A percentile compares a stretch with the other conserved stretches of the same genome.
Conservation (phyloP, 257 asterid genomes). For the Scutellaria barbata region DNA sequence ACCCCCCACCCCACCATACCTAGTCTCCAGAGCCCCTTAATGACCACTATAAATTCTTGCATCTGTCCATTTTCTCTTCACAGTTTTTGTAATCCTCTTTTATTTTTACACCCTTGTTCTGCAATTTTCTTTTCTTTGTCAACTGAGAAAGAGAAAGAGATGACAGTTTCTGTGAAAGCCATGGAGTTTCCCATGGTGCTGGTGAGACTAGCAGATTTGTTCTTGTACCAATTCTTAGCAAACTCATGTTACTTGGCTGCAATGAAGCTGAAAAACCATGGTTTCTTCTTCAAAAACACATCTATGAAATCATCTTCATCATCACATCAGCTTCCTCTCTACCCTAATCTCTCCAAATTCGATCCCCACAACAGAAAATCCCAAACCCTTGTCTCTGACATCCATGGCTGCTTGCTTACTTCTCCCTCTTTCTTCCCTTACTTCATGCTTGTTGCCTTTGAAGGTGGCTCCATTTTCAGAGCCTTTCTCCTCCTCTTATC, state of each 20-base stretch:
- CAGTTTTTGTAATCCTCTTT: background rate
- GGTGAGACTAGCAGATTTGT: slow-evolving; percentile 55
- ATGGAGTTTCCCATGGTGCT: slow-evolving; percentile 72
- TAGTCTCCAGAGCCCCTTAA: slow-evolving; percentile 29
- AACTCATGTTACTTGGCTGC: slow-evolving; percentile 70
- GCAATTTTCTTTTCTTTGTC: background rate
- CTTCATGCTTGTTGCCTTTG: slow-evolving; percentile 94
- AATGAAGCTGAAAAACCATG: slow-evolving; percentile 57
- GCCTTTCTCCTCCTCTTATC: slow-evolving; percentile 71
- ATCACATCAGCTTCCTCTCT: slow-evolving; percentile 36
- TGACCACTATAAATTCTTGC: slow-evolving; percentile 60
- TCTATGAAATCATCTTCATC: slow-evolving; percentile 29
- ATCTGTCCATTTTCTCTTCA: slow-evolving; percentile 41
- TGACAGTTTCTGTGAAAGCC: slow-evolving; percentile 46
- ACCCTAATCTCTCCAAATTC: slow-evolving; percentile 55
- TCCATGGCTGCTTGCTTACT: slow-evolving; percentile 55
- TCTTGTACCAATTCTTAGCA: slow-evolving; percentile 65
- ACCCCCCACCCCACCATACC: slow-evolving; percentile 7
- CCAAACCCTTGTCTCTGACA: slow-evolving; percentile 66
- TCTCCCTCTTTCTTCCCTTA: slow-evolving; percentile 76
- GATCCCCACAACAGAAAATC: slow-evolving; percentile 35
- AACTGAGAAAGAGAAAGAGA: background rate
- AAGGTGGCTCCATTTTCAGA: slow-evolving; percentile 78
- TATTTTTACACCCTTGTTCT: background rate
- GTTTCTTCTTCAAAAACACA: slow-evolving; percentile 45